These are phyloP conservation scores for Ruellia speciosa DNA, from an alignment of 305 asterid species.

Conservation along the genomic window DNA sequence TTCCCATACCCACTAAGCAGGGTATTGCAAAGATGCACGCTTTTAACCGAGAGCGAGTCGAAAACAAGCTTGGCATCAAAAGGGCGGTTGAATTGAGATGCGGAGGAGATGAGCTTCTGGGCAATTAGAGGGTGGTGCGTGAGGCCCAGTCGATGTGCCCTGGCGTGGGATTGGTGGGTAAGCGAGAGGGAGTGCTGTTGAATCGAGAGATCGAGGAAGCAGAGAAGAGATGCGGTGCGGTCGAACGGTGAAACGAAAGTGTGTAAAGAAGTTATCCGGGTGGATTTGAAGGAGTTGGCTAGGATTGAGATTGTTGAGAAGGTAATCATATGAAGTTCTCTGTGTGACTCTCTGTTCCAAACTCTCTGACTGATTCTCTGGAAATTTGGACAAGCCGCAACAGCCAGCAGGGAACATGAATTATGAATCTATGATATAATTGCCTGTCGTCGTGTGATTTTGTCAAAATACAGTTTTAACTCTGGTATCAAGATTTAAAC, in stretches of 20 bases:
- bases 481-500: too few relatives aligned
- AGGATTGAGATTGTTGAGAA: background rate
- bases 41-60: conserved; percentile 35
- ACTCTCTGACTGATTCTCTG: too few relatives aligned
- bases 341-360: too few relatives aligned
- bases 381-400: too few relatives aligned
- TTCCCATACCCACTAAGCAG: conserved; percentile 52
- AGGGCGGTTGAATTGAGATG: conserved; percentile 33
- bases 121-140: conserved; percentile 41
- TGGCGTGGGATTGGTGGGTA: conserved; percentile 39
- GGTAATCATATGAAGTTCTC: too few relatives aligned
- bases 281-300: conserved; percentile 15
- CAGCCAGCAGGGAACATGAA: too few relatives aligned
- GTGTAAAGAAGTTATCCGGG: conserved; percentile 18
- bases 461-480: too few relatives aligned
- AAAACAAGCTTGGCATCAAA: conserved; percentile 33
- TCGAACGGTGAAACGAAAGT: conserved; percentile 21
- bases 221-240: conserved; percentile 30
- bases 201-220: conserved; percentile 34
- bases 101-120: conserved; percentile 52
- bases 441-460: too few relatives aligned
- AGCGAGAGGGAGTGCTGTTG: conserved; percentile 34
- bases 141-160: conserved; percentile 41
- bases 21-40: conserved; percentile 44
- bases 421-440: too few relatives aligned